Percentiles rank a stretch among this genome's conserved stretches.
These are phyloP conservation scores for Cladophialophora chaetospira DNA, from an alignment of 2,329 filamentous ascomycete species.

Conservation along the genomic window DNA sequence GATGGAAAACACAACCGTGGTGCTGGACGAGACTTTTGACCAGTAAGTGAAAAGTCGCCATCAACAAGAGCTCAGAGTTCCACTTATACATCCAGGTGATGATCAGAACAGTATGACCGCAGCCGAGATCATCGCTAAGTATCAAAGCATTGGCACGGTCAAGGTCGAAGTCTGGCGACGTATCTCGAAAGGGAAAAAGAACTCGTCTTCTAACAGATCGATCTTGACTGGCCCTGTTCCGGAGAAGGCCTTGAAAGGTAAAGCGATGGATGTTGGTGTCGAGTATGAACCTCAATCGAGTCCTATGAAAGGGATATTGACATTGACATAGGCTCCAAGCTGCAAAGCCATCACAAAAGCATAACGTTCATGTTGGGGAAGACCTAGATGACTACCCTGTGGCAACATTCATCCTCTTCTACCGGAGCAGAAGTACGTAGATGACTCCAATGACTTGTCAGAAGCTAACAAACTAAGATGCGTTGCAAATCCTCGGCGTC, in stretches of 20 bases:
- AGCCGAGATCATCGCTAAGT: not conserved
- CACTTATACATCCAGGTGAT: not conserved
- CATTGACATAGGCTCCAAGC: too few species aligned
- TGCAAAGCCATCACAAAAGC: too few species aligned
- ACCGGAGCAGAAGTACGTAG: constrained; percentile 30
- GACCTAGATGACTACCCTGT: constrained; percentile 26
- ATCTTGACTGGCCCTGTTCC: not conserved
- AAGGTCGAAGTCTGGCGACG: constrained; percentile 4
- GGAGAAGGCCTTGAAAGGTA: constrained; percentile 18
- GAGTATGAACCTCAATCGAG: too few species aligned
- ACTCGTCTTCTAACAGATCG: not conserved
- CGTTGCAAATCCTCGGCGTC: constrained; percentile 38
- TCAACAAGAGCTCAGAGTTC: not conserved
- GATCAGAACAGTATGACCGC: not conserved
- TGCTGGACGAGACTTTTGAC: constrained; percentile 1
- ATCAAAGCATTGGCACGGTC: constrained; percentile 4
- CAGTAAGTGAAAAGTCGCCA: not conserved
- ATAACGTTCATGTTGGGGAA: too few species aligned
- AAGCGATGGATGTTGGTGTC: not conserved
- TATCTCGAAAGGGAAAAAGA: not conserved
- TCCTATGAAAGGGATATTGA: too few species aligned
- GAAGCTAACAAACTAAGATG: constrained; percentile 17
- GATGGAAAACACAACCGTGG: not conserved
- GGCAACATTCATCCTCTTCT: constrained; percentile 35
- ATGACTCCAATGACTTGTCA: not conserved